Evolutionary conservation across 495 filamentous ascomycete species (phyloP).

Genomic region (Durotheca rogersii): DNA sequence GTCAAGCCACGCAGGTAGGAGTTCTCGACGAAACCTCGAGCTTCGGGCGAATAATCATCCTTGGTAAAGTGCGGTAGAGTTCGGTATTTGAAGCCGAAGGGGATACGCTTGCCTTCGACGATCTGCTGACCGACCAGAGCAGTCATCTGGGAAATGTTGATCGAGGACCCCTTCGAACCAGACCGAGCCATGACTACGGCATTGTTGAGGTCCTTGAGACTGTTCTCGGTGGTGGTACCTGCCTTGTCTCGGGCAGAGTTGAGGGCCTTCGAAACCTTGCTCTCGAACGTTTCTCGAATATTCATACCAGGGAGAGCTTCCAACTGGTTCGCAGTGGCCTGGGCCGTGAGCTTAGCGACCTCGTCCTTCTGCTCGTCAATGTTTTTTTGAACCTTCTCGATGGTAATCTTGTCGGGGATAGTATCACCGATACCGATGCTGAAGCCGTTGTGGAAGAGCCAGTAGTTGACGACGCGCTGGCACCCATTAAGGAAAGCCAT

Average conservation of each 20-base stretch:
- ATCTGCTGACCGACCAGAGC: slow-evolving; percentile 96
- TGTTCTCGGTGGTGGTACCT: slow-evolving; percentile 85
- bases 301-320: slow-evolving; percentile 96
- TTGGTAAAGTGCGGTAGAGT: slow-evolving; percentile 98
- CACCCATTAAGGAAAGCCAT: slow-evolving; percentile 94
- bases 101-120: slow-evolving; percentile 97
- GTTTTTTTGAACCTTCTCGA: slow-evolving; percentile 75
- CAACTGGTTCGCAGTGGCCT: slow-evolving; percentile 79
- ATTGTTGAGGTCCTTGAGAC: slow-evolving; percentile 93
- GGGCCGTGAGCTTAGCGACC: slow-evolving; percentile 68
- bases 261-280: slow-evolving; percentile 86
- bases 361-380: slow-evolving; percentile 78
- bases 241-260: slow-evolving; percentile 96
- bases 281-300: slow-evolving; percentile 96
- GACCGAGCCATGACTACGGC: slow-evolving; percentile 93
- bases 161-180: slow-evolving; percentile 95
- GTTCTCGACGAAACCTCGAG: slow-evolving; percentile 97
- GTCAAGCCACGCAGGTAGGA: slow-evolving; percentile 96
- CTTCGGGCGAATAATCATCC: slow-evolving; percentile 96
- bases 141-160: slow-evolving; percentile 99
- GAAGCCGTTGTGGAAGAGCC: slow-evolving; percentile 96
- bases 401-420: slow-evolving; percentile 82
- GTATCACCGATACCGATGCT: slow-evolving; percentile 99
- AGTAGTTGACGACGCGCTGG: slow-evolving; percentile 92
- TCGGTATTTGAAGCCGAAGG: slow-evolving; percentile 98